Evolutionary conservation across 2,329 filamentous ascomycete genomes (phyloP), one percentile per base, ranked within the genome.

Genomic region (Arthrobotrys pseudoclavata): DNA sequence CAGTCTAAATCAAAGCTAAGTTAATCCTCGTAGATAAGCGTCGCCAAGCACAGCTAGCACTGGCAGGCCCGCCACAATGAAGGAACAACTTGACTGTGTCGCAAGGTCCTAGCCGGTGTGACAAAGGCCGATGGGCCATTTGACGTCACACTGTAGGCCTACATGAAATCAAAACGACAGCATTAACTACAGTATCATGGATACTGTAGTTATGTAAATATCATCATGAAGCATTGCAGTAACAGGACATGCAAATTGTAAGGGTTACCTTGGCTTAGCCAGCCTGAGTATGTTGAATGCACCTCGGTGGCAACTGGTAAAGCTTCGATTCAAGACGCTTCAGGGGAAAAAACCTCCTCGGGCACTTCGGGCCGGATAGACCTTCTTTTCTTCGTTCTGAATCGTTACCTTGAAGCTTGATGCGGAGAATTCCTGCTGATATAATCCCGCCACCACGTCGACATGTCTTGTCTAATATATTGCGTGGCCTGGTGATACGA

Each of bases 91-190:
- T 12, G 20, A n/a, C 18, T 45, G 15, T 9, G 1, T 40, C 2
- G 40, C 40, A 3, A 40, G 34, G 52, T 13, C 34, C 52, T 69
- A 9, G 64, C 29, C 66, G 74, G 74, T 50, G 67, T 77, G 74
- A 77, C 74, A 67, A 66, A 37, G 67, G 52, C 74, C 74, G 66
- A 55, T 62, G 60, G 57, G 42, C 61, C 50, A 22, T 22, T 77
- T 77, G 74, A 77, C 67, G 74, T 77, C 74, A 77, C 74, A 77
- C 45, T 15, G 12, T 9, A 29, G 26, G 26, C 26, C 26, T 29
- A 7, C 26, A 29, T 29, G 31, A 34, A 9, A 9, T 34, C 31
- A 34, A 34, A 10, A 34, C 31, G 31, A 34, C 31, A 34, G 31
- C 12, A 34, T 34, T 34, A 10, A 2, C 3, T 6, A 34, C 12